Conservation (phyloP, 257 asterid genomes). For the Oldenlandia corymbosa region DNA sequence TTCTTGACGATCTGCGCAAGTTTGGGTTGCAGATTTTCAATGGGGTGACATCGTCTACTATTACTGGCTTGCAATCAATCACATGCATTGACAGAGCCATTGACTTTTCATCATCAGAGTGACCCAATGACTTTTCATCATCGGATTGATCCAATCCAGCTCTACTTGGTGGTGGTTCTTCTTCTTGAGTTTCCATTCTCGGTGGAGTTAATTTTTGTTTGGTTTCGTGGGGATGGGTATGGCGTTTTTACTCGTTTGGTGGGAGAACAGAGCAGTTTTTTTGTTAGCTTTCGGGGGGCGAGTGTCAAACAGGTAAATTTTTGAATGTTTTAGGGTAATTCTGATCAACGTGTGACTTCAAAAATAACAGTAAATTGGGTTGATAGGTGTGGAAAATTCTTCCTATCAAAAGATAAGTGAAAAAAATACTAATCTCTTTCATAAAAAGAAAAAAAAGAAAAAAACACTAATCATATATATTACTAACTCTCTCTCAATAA, state of each 20-base stretch:
- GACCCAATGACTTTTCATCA: not conserved
- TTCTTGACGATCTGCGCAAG: slow-evolving; percentile 38
- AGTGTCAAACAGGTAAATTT: slow-evolving; percentile 2
- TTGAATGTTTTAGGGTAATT: no score
- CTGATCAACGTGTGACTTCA: no score
- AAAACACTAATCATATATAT: no score
- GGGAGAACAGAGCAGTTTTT: not conserved
- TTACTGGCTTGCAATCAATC: slow-evolving; percentile 5
- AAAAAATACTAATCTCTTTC: no score
- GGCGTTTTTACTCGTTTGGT: not conserved
- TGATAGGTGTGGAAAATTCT: no score
- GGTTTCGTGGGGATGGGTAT: not conserved
- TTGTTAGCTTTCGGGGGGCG: not conserved
- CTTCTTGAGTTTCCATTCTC: not conserved
- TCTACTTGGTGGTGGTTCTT: not conserved
- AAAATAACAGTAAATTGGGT: no score
- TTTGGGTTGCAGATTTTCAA: slow-evolving; percentile 19
- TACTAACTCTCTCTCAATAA: no score
- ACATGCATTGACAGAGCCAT: slow-evolving; percentile 44
- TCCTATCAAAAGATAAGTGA: no score
- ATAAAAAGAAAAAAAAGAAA: no score
- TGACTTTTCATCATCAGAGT: slow-evolving; percentile 23
- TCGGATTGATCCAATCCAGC: not conserved
- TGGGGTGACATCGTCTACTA: slow-evolving; percentile 19
- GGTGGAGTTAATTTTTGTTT: not conserved